phyloP scores from a whole-genome alignment of 139 green algal species.

The Coelastrella sp. region DNA sequence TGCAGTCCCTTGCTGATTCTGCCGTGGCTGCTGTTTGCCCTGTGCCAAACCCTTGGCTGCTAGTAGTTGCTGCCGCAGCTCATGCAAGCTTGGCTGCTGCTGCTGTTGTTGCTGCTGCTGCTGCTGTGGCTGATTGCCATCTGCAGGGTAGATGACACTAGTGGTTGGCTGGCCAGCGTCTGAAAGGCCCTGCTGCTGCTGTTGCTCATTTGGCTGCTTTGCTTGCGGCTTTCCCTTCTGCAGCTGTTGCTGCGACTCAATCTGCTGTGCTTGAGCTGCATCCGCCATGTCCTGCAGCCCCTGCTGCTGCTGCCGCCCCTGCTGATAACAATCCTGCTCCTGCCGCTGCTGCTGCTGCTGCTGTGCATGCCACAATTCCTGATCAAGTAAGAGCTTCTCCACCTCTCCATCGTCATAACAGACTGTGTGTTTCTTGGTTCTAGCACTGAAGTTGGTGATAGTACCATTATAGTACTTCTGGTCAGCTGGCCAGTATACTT shows the following conservation, averaged over 20 bases:
- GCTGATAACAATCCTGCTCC: too few species aligned
- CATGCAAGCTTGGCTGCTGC: background rate
- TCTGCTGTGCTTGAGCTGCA: too few species aligned
- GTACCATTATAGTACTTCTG: background rate
- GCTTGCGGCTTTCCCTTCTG: background rate
- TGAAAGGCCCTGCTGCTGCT: background rate
- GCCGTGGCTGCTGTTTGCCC: background rate
- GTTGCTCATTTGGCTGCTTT: background rate
- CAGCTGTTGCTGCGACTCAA: background rate
- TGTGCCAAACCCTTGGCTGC: background rate
- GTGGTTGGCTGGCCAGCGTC: too few species aligned
- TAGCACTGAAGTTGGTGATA: background rate
- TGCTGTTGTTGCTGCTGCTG: background rate
- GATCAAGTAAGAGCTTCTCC: background rate
- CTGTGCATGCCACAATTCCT: background rate
- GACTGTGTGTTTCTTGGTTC: background rate
- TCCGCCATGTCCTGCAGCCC: background rate
- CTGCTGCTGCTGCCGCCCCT: background rate
- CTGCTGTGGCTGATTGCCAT: background rate
- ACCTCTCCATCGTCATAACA: slow-evolving; percentile 17
- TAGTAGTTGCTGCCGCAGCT: slow-evolving; percentile 2
- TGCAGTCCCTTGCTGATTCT: too few species aligned
- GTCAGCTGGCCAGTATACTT: background rate
- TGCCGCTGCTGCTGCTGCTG: slow-evolving; percentile 1
- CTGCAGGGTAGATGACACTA: too few species aligned